Conservation (phyloP, 1,284 basidiomycete species). For the Cutaneotrichosporon mucoides region DNA sequence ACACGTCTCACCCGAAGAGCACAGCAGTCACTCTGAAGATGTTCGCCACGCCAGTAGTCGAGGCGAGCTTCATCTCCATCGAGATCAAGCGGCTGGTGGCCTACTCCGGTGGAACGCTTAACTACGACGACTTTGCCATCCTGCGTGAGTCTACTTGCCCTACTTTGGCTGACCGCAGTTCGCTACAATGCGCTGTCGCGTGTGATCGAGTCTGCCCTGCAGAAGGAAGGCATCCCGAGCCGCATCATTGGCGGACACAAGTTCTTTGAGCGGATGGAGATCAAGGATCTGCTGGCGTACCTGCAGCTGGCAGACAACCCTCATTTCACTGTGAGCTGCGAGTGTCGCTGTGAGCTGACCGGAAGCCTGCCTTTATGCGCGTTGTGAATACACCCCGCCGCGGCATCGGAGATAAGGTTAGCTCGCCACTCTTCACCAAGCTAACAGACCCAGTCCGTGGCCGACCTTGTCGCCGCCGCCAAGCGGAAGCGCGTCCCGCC, state of each 20-base stretch:
- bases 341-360: neutral
- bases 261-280: conserved; percentile 80
- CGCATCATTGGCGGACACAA: conserved; percentile 74
- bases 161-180: conserved; percentile 52
- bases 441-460: conserved; percentile 54
- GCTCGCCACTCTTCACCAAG: conserved; percentile 5
- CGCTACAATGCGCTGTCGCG: conserved; percentile 80
- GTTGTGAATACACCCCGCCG: conserved; percentile 72
- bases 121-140: conserved; percentile 72
- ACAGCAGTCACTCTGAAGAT: conserved; percentile 56
- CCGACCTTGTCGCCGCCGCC: conserved; percentile 59
- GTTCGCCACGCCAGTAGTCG: conserved; percentile 48
- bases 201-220: conserved; percentile 69
- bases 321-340: conserved; percentile 53
- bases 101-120: conserved; percentile 65
- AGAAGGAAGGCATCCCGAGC: conserved; percentile 71
- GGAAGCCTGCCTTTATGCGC: conserved; percentile 66
- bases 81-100: conserved; percentile 77
- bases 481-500: conserved; percentile 56
- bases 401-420: conserved; percentile 76
- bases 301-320: conserved; percentile 81
- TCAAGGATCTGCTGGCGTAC: conserved; percentile 86
- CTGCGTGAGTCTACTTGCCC: conserved; percentile 59
- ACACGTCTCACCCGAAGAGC: conserved; percentile 62
- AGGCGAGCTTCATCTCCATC: conserved; percentile 67